These are phyloP conservation scores for Capillidium rhysosporum DNA, from an alignment of 371 early-diverging fungal species.

Conservation along the genomic window DNA sequence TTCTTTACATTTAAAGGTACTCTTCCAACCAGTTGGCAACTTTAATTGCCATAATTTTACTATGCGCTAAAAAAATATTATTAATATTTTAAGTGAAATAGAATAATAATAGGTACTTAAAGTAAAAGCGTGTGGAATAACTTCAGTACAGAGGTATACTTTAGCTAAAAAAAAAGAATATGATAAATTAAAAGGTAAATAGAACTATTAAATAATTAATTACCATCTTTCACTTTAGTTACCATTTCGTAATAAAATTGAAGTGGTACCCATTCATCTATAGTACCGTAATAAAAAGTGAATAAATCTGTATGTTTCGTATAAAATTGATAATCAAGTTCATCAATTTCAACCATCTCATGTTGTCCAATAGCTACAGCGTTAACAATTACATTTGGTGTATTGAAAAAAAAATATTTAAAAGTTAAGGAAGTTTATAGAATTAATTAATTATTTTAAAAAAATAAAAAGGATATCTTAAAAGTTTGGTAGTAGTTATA, in stretches of 20 bases:
- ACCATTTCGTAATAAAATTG: neutral
- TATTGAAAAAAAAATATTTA: neutral
- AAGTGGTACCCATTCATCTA: conserved; percentile 1
- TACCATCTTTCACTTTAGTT: neutral
- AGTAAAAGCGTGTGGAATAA: conserved; percentile 3
- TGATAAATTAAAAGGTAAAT: neutral
- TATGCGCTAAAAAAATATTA: neutral
- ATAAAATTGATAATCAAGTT: conserved; percentile 1
- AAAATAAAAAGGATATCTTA: conserved; percentile 4
- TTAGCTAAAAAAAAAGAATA: neutral
- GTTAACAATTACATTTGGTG: neutral
- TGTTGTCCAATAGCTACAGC: neutral
- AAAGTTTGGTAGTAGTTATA: neutral
- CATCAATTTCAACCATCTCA: conserved; percentile 3
- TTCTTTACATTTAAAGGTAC: neutral
- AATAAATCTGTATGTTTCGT: neutral
- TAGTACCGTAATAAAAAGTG: conserved; percentile 1
- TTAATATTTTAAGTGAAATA: too few species aligned
- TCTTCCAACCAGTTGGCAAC: neutral
- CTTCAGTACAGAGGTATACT: neutral
- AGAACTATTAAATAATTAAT: neutral
- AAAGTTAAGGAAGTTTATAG: neutral
- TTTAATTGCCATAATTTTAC: neutral
- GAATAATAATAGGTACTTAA: conserved; percentile 5
- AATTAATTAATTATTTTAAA: neutral